phyloP scores from a whole-genome alignment of 805 yeast genomes.

The Maudiozyma pseudohumilis region DNA sequence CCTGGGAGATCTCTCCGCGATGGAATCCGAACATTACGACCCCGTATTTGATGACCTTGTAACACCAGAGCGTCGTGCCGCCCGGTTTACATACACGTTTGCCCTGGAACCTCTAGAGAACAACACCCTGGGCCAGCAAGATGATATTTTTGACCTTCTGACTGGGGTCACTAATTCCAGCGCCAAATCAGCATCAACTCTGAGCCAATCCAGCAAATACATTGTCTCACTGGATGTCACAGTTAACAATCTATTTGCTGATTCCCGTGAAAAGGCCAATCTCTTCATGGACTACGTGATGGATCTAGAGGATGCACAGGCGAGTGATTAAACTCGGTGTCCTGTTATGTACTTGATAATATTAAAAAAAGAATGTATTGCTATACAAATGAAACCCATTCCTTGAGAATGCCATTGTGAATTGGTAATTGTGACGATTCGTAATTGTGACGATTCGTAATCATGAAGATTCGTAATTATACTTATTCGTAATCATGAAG shows the following conservation, averaged over 20 bases:
- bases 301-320: conserved; percentile 7
- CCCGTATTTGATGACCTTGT: conserved; percentile 50
- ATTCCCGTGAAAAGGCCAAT: conserved; percentile 19
- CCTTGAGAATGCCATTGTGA: too few relatives aligned
- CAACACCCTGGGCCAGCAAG: conserved; percentile 5
- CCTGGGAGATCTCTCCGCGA: conserved; percentile 12
- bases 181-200: background rate
- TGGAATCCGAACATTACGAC: conserved; percentile 42
- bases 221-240: conserved; percentile 14
- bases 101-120: conserved; percentile 11
- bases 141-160: conserved; percentile 22
- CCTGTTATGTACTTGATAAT: background rate
- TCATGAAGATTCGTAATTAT: too few relatives aligned
- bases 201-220: conserved; percentile 5
- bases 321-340: background rate
- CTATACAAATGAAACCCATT: too few relatives aligned
- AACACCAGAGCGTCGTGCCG: conserved; percentile 30
- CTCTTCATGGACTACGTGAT: conserved; percentile 18
- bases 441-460: too few relatives aligned
- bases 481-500: too few relatives aligned
- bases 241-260: conserved; percentile 15
- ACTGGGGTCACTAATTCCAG: conserved; percentile 6
- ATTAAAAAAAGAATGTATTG: background rate
- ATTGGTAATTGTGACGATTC: too few relatives aligned
- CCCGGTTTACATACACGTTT: conserved; percentile 21